These are phyloP conservation scores for Diversispora epigaea DNA, from an alignment of 192 early-diverging fungal genomes.

Conservation along the genomic window DNA sequence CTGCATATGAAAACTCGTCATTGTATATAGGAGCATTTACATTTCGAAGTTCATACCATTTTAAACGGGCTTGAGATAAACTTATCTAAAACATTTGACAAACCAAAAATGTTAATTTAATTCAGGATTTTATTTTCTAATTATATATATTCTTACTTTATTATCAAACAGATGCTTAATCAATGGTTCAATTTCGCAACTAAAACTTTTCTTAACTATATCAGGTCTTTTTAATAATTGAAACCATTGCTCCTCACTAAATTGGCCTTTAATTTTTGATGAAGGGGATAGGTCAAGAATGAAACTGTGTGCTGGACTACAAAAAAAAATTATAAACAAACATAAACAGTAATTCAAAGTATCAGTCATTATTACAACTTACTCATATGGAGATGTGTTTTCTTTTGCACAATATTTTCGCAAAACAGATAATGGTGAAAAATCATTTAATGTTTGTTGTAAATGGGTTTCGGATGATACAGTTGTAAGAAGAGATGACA, in stretches of 20 bases:
- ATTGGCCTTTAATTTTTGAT: constrained; percentile 30
- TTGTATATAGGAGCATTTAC: constrained; percentile 5
- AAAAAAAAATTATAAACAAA: constrained; percentile 26
- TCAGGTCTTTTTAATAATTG: constrained; percentile 20
- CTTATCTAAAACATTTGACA: constrained; percentile 16
- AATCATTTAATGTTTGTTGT: too few species aligned
- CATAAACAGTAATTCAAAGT: too few species aligned
- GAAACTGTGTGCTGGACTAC: constrained; percentile 23
- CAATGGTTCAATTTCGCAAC: constrained; percentile 24
- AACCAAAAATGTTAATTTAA: background rate
- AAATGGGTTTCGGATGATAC: too few species aligned
- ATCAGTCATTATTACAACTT: too few species aligned
- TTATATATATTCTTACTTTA: too few species aligned
- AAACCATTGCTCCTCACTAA: constrained; percentile 23
- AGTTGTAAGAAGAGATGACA: too few species aligned
- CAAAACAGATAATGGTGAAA: too few species aligned
- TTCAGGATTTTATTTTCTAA: constrained; percentile 22
- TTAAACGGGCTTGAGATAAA: constrained; percentile 26
- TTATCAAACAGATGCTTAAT: constrained; percentile 12
- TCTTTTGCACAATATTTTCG: too few species aligned
- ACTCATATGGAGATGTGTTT: too few species aligned
- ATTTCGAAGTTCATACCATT: constrained; percentile 26
- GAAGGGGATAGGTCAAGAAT: constrained; percentile 19
- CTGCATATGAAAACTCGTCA: constrained; percentile 25
- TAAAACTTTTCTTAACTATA: constrained; percentile 4